phyloP scores from a whole-genome alignment of 495 filamentous ascomycete species.

The Penicillium cinerascens region DNA sequence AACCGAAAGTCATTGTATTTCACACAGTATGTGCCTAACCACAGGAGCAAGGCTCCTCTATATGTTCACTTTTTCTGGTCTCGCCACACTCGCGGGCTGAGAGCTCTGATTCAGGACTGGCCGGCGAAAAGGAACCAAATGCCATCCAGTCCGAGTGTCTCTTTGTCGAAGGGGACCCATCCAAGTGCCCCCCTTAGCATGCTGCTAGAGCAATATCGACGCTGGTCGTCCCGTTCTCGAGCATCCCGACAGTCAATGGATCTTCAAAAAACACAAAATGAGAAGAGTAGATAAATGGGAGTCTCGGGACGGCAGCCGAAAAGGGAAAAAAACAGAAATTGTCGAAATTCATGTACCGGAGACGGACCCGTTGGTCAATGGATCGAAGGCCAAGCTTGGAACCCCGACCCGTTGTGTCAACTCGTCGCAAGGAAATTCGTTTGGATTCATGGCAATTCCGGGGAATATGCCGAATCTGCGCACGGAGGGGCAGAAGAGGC shows the following conservation, averaged over 20 bases:
- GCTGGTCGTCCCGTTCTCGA: background rate
- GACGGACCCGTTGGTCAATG: background rate
- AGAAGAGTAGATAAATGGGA: constrained; percentile 5
- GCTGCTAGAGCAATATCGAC: background rate
- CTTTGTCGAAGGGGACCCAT: constrained; percentile 5
- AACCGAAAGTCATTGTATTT: constrained; percentile 15
- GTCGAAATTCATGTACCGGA: constrained; percentile 4
- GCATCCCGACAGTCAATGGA: background rate
- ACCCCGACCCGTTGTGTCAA: constrained; percentile 6
- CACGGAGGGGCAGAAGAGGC: constrained; percentile 10
- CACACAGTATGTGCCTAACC: constrained; percentile 25
- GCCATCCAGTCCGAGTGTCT: constrained; percentile 31
- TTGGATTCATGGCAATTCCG: constrained; percentile 25
- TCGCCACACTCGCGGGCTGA: constrained; percentile 20
- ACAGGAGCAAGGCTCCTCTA: constrained; percentile 15
- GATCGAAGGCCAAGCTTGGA: background rate
- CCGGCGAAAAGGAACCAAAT: constrained; percentile 37
- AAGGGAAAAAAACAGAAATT: background rate
- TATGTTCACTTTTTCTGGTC: constrained; percentile 34
- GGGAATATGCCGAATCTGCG: background rate
- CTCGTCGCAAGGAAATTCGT: constrained; percentile 37
- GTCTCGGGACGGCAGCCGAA: constrained; percentile 6
- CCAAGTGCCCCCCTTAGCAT: background rate
- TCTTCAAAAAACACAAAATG: constrained; percentile 8
- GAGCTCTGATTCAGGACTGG: constrained; percentile 25